Conservation (phyloP, 164 flowering plant genomes). For the Cinnamomum micranthum region DNA sequence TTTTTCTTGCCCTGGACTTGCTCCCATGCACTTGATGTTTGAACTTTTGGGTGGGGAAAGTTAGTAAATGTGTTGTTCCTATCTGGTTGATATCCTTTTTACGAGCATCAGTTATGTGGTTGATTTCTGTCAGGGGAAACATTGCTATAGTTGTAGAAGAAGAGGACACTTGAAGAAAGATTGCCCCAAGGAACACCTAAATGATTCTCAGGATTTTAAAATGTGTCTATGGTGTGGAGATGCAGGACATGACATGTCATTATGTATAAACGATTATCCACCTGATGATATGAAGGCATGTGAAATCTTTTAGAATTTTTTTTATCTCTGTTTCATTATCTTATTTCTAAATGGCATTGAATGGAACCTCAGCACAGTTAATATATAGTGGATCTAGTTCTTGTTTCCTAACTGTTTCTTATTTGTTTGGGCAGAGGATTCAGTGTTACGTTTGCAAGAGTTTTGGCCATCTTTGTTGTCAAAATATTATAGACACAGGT, state of each 20-base stretch:
- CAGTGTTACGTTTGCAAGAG: constrained; percentile 70
- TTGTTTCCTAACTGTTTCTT: constrained; percentile 1
- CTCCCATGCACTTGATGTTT: too few relatives aligned
- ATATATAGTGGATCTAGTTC: background rate
- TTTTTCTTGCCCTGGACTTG: too few relatives aligned
- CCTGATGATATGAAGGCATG: constrained; percentile 71
- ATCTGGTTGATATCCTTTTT: background rate
- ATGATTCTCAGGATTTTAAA: constrained; percentile 19
- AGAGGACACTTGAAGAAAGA: constrained; percentile 74
- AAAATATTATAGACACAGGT: constrained; percentile 25
- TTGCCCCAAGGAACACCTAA: constrained; percentile 59
- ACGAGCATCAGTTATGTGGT: background rate
- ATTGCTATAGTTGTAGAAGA: constrained; percentile 76
- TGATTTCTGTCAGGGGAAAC: constrained; percentile 40
- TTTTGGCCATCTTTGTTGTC: constrained; percentile 84
- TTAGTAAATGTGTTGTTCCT: background rate
- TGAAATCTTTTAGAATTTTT: background rate
- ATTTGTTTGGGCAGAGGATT: constrained; percentile 47
- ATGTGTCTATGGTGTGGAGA: constrained; percentile 76
- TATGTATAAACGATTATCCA: constrained; percentile 42
- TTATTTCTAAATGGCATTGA: background rate
- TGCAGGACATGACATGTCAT: constrained; percentile 52
- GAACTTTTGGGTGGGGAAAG: too few relatives aligned
- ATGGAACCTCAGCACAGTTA: background rate
- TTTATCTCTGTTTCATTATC: background rate